Percentiles rank a stretch among this genome's conserved stretches.
Conservation (phyloP, 1,284 basidiomycete species). For the Cutaneotrichosporon spelunceum region DNA sequence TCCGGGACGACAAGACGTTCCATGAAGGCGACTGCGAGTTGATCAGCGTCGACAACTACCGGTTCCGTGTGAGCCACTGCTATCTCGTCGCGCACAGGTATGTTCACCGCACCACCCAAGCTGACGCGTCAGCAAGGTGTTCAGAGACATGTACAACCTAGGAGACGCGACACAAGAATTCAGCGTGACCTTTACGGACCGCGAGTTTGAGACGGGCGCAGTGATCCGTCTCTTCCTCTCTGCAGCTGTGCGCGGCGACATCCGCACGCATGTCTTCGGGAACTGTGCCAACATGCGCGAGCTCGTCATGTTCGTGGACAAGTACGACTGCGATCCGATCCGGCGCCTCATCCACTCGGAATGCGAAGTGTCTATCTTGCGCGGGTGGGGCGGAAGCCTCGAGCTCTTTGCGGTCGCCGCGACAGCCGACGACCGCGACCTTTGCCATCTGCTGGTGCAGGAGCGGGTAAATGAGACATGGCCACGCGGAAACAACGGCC, state of each 20-base stretch:
- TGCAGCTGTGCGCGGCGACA: neutral
- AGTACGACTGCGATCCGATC: constrained; percentile 1
- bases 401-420: neutral
- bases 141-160: neutral
- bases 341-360: neutral
- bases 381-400: neutral
- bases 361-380: neutral
- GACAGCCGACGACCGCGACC: neutral
- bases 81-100: neutral
- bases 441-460: neutral
- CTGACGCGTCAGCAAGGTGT: constrained; percentile 2
- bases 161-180: neutral
- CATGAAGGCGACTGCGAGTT: constrained; percentile 2
- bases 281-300: neutral
- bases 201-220: neutral
- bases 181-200: neutral
- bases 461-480: neutral
- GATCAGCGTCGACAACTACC: constrained; percentile 1
- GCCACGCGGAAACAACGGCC: neutral
- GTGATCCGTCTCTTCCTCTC: neutral
- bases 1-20: neutral
- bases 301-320: neutral
- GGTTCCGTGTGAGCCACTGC: neutral
- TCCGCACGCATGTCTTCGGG: neutral
- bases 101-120: neutral